Conservation (phyloP, 1,284 basidiomycete species). For the Phlebopus sp. region DNA sequence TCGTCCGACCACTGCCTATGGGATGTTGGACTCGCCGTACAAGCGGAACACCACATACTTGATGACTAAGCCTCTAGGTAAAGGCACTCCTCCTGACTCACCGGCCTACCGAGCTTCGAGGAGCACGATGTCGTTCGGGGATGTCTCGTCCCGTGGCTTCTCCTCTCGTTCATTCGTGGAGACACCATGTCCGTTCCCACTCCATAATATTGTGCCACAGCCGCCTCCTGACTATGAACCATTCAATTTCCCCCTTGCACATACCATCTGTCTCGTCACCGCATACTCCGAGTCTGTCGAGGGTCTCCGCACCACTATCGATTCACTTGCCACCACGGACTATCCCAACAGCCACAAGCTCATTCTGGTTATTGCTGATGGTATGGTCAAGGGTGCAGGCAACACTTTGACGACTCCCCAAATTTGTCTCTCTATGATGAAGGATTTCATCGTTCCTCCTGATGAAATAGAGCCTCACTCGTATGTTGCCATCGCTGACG, state of each 20-base stretch:
- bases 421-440: slow-evolving; percentile 97
- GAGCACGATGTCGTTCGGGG: slow-evolving; percentile 78
- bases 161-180: slow-evolving; percentile 53
- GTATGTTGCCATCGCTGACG: slow-evolving; percentile 98
- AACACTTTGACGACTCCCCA: slow-evolving; percentile 89
- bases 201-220: slow-evolving; percentile 88
- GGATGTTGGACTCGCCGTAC: slow-evolving; percentile 64
- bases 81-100: slow-evolving; percentile 73
- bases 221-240: slow-evolving; percentile 91
- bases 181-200: slow-evolving; percentile 87
- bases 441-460: slow-evolving; percentile 82
- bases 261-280: slow-evolving; percentile 95
- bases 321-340: slow-evolving; percentile 97
- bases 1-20: slow-evolving; percentile 74
- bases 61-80: slow-evolving; percentile 39
- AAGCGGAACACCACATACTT: slow-evolving; percentile 65
- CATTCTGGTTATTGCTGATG: slow-evolving; percentile 95
- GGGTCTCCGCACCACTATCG: slow-evolving; percentile 94
- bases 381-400: slow-evolving; percentile 96
- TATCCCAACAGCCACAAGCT: slow-evolving; percentile 99
- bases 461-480: slow-evolving; percentile 92
- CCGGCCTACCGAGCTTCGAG: slow-evolving; percentile 73
- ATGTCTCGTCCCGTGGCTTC: slow-evolving; percentile 25
- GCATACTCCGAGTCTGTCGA: slow-evolving; percentile 98
- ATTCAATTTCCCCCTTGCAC: slow-evolving; percentile 93